Base-by-base conservation (phyloP, 2,329 filamentous ascomycete species). In the Arthrobotrys iridis region DNA sequence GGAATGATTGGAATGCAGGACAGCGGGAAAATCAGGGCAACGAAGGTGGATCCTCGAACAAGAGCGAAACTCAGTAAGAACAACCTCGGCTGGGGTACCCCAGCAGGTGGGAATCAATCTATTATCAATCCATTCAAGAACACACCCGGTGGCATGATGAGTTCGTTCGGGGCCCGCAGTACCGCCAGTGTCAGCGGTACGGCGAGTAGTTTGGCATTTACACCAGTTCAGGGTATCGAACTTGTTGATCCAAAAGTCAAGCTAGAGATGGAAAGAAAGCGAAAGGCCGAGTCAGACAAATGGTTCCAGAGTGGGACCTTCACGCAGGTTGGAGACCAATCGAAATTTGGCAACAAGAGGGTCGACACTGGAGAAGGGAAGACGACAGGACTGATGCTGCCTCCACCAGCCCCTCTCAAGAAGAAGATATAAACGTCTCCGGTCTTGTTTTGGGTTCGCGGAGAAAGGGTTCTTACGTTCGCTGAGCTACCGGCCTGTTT, bases 221-320 rank as follows among this genome's bases (percentile, higher is more conserved):
- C 93, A 1, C 93, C 94, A 1, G 92, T 96, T 13, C 95, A 98
- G 81, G 95, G 95, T 1, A 86, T 99, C 40, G 94, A 99, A 84
- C 87, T 99, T 10, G 93, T 98, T 4, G 94, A 98, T 81, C 95
- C 95, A 20, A 97, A 95, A 84, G 88, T 91, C 68, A 89, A 93
- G 79, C 91, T 92, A 5, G 93, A 97, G 84, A 87, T 96, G 81
- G 93, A 87, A 81, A 87, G 93, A 79, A 98, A 98, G 85, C 86
- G 93, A 77, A 96, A 97, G 82, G 93, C 93, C 0, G 95, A 98
- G 77, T 93, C 97, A 81, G 94, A 98, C 81, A 86, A 93, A 37
- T 99, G 93, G 90, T 99, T 99, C 85, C 96, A 95, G 83, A 92
- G 93, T 50, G 95, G 95, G n/a, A 93, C 92, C 0, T 99, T 99